A percentile compares a stretch with the other conserved stretches of the same genome.
Conservation (phyloP, 1,284 basidiomycete species). For the Macrocybe sp. region DNA sequence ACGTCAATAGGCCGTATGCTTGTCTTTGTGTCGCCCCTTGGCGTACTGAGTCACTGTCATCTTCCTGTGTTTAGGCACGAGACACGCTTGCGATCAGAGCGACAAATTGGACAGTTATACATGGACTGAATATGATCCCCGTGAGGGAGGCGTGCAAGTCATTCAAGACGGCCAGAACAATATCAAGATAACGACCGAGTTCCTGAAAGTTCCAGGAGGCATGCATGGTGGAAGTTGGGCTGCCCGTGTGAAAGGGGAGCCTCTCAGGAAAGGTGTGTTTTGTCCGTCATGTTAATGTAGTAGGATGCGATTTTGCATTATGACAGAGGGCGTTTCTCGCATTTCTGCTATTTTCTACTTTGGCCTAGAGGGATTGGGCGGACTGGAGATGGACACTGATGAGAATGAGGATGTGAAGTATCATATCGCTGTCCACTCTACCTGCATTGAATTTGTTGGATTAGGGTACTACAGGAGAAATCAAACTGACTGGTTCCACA, state of each 20-base stretch:
- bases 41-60: neutral
- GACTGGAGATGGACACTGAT: slow-evolving; percentile 71
- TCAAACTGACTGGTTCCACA: slow-evolving; percentile 68
- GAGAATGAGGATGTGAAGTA: slow-evolving; percentile 63
- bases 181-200: slow-evolving; percentile 79
- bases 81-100: slow-evolving; percentile 89
- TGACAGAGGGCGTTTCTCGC: slow-evolving; percentile 47
- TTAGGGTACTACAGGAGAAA: slow-evolving; percentile 68
- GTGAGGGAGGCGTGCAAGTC: slow-evolving; percentile 81
- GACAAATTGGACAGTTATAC: slow-evolving; percentile 80
- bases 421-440: neutral
- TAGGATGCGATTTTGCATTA: slow-evolving; percentile 1
- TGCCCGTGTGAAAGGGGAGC: slow-evolving; percentile 80
- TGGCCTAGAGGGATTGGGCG: slow-evolving; percentile 84
- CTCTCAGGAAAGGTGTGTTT: slow-evolving; percentile 60
- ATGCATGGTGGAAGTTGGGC: slow-evolving; percentile 87
- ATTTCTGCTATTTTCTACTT: slow-evolving; percentile 82
- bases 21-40: neutral
- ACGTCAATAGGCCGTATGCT: slow-evolving; percentile 61
- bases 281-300: neutral
- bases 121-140: slow-evolving; percentile 85
- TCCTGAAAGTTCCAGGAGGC: slow-evolving; percentile 78
- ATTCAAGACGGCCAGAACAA: slow-evolving; percentile 82
- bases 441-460: slow-evolving; percentile 5
- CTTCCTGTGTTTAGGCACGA: slow-evolving; percentile 46